Base-by-base conservation (phyloP, 2,329 filamentous ascomycete species). In the Nemania abortiva region DNA sequence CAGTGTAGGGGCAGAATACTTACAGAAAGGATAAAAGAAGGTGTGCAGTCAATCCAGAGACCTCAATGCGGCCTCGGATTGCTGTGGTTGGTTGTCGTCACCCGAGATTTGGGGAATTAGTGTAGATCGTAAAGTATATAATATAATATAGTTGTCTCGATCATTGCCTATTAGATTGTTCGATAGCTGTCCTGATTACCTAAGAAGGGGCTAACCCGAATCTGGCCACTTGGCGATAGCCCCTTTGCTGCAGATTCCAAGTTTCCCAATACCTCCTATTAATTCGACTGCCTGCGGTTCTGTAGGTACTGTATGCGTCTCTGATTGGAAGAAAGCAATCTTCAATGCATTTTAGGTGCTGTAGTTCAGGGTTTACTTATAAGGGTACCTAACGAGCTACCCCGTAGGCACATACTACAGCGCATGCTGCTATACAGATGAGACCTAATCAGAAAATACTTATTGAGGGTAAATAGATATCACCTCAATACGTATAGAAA, bases 41-140 rank as follows among this genome's bases (percentile, higher is more conserved):
- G 49, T 63, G 22, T 50, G 42, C 54, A 66, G 56, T 66, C 53
- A 56, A 70, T 64, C 63, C 63, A 37, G 29, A 54, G 59, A 64
- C 63, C 63, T 56, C 29, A n/a, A 67, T 10, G 45, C 34, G 57
- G 65, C 34, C 65, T 37, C 53, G 65, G 65, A 63, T 60, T 64
- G 31, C 18, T 55, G 47, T 63, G 54, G 59, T 66, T 55, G 63
- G 63, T 62, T 37, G 53, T 68, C 42, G 61, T 63, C 45, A 55
- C 65, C 60, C 57, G 29, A 55, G 55, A 18, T 31, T 60, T 65
- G 57, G 59, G 57, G 53, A 64, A 63, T 56, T 42, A 56, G n/a
- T 42, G n/a, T 56, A 18, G 54, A 22, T 56, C 27, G 13, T 52
- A 52, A 52, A 20, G 18, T 2, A 4, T 52, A n/a, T n/a, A 58